A percentile compares a stretch with the other conserved stretches of the same genome.
These are phyloP conservation scores for Tephrocybe rancida DNA, from an alignment of 768 basidiomycete genomes.

Conservation along the genomic window DNA sequence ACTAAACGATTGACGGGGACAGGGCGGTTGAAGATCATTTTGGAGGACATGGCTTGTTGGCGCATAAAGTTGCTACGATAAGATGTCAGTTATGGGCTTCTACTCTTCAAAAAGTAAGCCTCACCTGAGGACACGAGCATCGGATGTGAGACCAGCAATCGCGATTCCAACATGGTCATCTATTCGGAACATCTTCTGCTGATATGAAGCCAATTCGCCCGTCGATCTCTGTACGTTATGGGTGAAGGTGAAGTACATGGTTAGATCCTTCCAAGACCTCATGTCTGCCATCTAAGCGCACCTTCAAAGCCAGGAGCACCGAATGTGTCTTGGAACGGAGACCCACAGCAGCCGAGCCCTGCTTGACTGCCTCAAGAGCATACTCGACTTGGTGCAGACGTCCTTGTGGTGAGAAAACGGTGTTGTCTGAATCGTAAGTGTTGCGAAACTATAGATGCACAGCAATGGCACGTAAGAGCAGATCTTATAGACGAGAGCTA, in stretches of 20 bases:
- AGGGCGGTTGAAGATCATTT: conserved; percentile 94
- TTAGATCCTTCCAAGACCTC: neutral
- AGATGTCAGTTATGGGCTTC: neutral
- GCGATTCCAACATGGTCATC: conserved; percentile 99
- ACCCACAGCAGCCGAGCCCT: conserved; percentile 98
- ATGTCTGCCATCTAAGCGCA: conserved; percentile 30
- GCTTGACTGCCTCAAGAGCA: conserved; percentile 98
- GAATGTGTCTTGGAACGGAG: conserved; percentile 95
- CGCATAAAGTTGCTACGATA: conserved; percentile 93
- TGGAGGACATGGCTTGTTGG: conserved; percentile 94
- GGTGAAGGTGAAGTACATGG: neutral
- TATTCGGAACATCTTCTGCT: conserved; percentile 99
- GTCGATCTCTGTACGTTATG: conserved; percentile 76
- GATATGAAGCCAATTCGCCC: conserved; percentile 98
- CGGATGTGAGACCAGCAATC: conserved; percentile 97
- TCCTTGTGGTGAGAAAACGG: conserved; percentile 95
- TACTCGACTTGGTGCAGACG: conserved; percentile 98
- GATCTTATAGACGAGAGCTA: neutral
- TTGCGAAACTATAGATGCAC: conserved; percentile 73
- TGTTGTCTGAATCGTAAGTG: conserved; percentile 99
- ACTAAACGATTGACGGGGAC: conserved; percentile 95
- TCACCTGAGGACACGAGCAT: conserved; percentile 95
- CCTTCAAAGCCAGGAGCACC: conserved; percentile 91
- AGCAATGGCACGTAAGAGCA: conserved; percentile 26
- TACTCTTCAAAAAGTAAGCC: conserved; percentile 9